Evolutionary conservation across 1,139 yeast species (phyloP), one percentile per base, ranked within the genome.

Genomic region (Saccharomyces hybrid): DNA sequence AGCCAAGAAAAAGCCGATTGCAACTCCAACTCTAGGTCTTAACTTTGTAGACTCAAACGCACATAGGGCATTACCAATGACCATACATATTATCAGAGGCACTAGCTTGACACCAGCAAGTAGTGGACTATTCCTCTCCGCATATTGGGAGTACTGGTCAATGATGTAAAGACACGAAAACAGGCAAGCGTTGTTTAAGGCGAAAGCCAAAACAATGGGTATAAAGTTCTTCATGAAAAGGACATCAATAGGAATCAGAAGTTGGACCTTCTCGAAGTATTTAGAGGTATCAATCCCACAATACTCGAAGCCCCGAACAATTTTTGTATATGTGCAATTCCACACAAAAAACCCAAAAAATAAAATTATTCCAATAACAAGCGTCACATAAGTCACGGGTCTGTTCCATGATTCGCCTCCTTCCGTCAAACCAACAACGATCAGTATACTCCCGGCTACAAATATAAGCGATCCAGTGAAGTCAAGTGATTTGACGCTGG

Each of bases 371-470:
- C 42, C 42, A 3, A 38, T 38, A 8, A 38, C 13, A 5, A 38
- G 42, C 3, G 42, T 38, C 5, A 38, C 42, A 8, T 38, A 70
- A 1, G 69, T 70, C 14, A 60, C 59, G 1, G 74, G 70, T 1
- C 61, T 47, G 3, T 59, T 59, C 75, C 75, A 73, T 4, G 58
- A 57, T 11, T 58, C 61, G 30, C 73, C 75, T 20, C 73, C 74
- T 56, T 72, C 71, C 0, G 73, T 71, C 14, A 73, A 59, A 0
- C 75, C 76, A 1, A 68, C 59, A 28, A 70, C 68, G 6, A 73
- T 57, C 25, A 73, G 53, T 2, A 63, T 44, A n/a, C 66, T 52
- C 0, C 74, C 74, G 7, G 57, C 54, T 38, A 73, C 66, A 4
- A 72, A 57, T 1, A 65, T 27, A 1, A 59, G 27, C 2, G 66